These are phyloP conservation scores for Colletotrichum cuscutae DNA, from an alignment of 2,329 filamentous ascomycete genomes.

Conservation along the genomic window DNA sequence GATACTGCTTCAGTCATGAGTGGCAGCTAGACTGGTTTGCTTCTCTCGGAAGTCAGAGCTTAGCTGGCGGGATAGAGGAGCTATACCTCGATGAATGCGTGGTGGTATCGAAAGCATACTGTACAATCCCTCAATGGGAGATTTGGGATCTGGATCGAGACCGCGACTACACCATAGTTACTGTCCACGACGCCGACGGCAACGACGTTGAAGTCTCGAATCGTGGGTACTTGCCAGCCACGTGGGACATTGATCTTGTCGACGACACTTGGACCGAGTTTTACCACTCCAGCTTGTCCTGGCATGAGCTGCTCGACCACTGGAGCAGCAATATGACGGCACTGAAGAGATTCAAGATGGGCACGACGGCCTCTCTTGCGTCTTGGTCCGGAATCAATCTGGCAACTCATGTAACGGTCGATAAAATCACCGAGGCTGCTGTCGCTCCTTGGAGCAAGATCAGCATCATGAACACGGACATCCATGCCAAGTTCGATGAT, in stretches of 20 bases:
- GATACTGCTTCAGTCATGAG: background rate
- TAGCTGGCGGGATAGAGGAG: constrained; percentile 46
- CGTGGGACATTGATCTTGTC: background rate
- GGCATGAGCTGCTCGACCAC: background rate
- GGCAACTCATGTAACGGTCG: background rate
- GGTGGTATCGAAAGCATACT: background rate
- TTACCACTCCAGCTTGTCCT: background rate
- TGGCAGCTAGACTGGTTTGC: background rate
- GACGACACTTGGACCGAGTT: background rate
- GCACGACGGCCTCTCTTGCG: background rate
- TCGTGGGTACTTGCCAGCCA: background rate
- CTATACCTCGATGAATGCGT: constrained; percentile 55
- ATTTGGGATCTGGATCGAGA: background rate
- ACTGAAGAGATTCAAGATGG: background rate
- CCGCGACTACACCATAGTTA: background rate
- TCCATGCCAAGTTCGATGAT: background rate
- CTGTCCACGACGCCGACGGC: background rate
- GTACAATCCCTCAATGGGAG: background rate
- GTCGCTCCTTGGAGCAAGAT: background rate
- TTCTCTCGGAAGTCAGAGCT: constrained; percentile 21
- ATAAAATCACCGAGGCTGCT: background rate
- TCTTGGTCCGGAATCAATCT: background rate
- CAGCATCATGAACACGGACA: background rate
- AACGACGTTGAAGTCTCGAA: background rate
- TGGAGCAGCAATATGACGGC: background rate